A percentile compares a stretch with the other conserved stretches of the same genome.
Evolutionary conservation across 2,329 filamentous ascomycete genomes (phyloP).

Genomic region (Talaromyces sp.): DNA sequence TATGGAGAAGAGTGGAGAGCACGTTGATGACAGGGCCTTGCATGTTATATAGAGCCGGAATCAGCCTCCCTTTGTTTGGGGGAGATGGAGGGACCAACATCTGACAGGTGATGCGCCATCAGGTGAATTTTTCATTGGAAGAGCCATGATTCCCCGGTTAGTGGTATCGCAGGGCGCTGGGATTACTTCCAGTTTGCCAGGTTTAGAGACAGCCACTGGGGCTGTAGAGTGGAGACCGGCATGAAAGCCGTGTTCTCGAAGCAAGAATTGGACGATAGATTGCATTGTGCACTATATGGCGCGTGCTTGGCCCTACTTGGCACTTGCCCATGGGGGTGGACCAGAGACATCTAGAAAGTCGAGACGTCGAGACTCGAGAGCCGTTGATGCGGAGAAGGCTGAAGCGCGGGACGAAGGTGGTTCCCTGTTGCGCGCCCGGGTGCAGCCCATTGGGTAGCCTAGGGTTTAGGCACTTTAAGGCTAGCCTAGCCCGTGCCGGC

Average conservation of each 20-base stretch:
- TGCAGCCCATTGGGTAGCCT: background rate
- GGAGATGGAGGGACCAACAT: background rate
- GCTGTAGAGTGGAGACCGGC: background rate
- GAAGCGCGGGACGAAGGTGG: background rate
- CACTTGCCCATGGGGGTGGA: background rate
- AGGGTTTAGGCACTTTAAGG: background rate
- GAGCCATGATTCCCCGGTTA: background rate
- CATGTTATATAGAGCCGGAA: background rate
- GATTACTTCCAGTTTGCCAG: background rate
- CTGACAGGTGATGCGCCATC: background rate
- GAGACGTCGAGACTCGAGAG: background rate
- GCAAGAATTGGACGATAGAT: background rate
- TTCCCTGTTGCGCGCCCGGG: background rate
- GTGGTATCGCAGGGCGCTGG: background rate
- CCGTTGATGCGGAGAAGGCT: background rate
- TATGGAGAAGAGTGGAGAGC: background rate
- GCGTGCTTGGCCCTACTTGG: background rate
- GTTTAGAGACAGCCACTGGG: background rate
- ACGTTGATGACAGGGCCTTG: background rate
- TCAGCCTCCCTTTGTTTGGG: background rate
- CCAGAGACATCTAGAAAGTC: background rate
- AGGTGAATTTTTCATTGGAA: background rate
- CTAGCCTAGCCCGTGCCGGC: background rate
- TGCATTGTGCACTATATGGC: background rate
- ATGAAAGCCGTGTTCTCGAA: background rate